Conservation (phyloP, 2,329 filamentous ascomycete species). For the Ophiocordyceps robertsii region DNA sequence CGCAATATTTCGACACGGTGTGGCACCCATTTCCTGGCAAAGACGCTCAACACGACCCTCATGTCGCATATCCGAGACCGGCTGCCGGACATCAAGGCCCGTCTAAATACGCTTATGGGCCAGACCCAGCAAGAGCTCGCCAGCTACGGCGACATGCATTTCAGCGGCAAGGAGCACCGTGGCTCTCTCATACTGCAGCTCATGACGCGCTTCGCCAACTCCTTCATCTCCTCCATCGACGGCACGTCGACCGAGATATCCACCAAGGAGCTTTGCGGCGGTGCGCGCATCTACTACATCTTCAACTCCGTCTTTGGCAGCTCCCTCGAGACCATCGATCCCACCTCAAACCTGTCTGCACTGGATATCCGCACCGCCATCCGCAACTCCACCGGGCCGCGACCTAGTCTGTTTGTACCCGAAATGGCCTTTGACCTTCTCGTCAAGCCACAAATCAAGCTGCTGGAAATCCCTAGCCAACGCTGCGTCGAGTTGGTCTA, state of each 20-base stretch:
- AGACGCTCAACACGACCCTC: constrained; percentile 85
- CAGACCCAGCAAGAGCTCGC: constrained; percentile 97
- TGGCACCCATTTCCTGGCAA: constrained; percentile 87
- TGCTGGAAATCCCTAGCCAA: constrained; percentile 87
- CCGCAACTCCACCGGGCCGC: constrained; percentile 90
- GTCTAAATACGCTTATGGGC: constrained; percentile 97
- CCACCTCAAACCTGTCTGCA: constrained; percentile 86
- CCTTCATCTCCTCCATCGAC: constrained; percentile 96
- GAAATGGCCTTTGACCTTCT: constrained; percentile 95
- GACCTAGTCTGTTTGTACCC: constrained; percentile 91
- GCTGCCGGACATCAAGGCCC: constrained; percentile 93
- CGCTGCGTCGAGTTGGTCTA: constrained; percentile 96
- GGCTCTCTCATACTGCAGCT: constrained; percentile 90
- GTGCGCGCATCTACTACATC: constrained; percentile 94
- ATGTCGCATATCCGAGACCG: constrained; percentile 95
- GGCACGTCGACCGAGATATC: constrained; percentile 98
- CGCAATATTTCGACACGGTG: constrained; percentile 89
- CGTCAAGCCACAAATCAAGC: constrained; percentile 96
- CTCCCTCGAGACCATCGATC: constrained; percentile 89
- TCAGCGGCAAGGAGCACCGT: constrained; percentile 91
- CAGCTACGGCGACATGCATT: constrained; percentile 95
- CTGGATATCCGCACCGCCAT: constrained; percentile 95
- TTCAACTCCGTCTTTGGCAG: constrained; percentile 99
- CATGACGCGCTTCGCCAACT: constrained; percentile 96
- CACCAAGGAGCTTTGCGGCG: constrained; percentile 92